Evolutionary conservation across 169 alveolate genomes (phyloP).

Genomic region (Plasmodium blacklocki): DNA sequence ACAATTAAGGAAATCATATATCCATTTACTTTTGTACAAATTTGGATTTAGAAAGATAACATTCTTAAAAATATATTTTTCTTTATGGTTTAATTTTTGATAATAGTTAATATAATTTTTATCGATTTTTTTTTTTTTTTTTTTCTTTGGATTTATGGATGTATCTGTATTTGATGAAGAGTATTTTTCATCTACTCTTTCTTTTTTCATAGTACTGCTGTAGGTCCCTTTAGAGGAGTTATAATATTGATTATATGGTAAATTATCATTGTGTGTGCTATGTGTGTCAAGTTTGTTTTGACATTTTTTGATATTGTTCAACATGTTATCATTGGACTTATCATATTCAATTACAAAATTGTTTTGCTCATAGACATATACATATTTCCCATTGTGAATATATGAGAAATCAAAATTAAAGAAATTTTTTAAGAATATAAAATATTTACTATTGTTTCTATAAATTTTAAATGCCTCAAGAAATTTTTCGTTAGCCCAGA

Average conservation of each 20-base stretch:
- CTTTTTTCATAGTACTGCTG: background rate
- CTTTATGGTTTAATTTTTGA: slow-evolving; percentile 1
- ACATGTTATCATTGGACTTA: background rate
- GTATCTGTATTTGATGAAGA: background rate
- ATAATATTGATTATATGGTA: background rate
- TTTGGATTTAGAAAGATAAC: slow-evolving; percentile 56
- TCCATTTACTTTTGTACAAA: slow-evolving; percentile 65
- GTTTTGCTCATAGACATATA: slow-evolving; percentile 12
- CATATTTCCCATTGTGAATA: slow-evolving; percentile 1
- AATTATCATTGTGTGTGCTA: background rate
- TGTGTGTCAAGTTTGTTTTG: background rate
- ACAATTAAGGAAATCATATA: slow-evolving; percentile 57
- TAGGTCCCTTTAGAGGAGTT: background rate
- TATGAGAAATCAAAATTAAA: slow-evolving; percentile 14
- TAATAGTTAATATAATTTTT: background rate
- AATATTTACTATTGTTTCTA: slow-evolving; percentile 69
- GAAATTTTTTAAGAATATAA: slow-evolving; percentile 36
- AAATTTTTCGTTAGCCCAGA: slow-evolving; percentile 63
- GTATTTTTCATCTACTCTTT: background rate
- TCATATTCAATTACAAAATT: slow-evolving; percentile 15
- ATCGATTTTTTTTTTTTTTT: background rate
- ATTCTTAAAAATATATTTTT: slow-evolving; percentile 40
- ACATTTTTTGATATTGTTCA: background rate
- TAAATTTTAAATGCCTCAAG: slow-evolving; percentile 70
- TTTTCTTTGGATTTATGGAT: background rate